Percentiles rank a stretch among this genome's conserved stretches.
Conservation (phyloP, 768 basidiomycete genomes). For the Pulveroboletus frians region DNA sequence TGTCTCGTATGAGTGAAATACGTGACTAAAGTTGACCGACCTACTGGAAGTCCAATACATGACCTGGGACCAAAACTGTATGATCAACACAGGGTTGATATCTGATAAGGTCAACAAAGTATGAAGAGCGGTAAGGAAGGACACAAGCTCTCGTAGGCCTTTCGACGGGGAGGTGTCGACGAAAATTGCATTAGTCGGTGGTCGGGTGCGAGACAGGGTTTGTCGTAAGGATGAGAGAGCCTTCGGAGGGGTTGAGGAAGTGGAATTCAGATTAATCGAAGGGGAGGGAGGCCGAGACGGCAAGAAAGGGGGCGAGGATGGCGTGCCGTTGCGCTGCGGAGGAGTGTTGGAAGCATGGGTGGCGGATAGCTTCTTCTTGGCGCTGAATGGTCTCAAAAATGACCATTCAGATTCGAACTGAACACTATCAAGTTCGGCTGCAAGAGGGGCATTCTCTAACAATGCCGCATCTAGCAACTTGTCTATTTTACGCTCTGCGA, state of each 20-base stretch:
- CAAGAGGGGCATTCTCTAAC: slow-evolving; percentile 76
- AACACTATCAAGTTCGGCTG: slow-evolving; percentile 72
- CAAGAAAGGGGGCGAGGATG: slow-evolving; percentile 48
- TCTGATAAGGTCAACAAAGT: slow-evolving; percentile 80
- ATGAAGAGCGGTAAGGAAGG: slow-evolving; percentile 81
- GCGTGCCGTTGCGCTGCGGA: slow-evolving; percentile 31
- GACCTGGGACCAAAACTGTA: slow-evolving; percentile 95
- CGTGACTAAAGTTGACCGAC: slow-evolving; percentile 22
- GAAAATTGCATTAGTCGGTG: slow-evolving; percentile 51
- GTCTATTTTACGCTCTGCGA: slow-evolving; percentile 86
- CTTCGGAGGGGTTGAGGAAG: slow-evolving; percentile 45
- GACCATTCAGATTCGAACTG: slow-evolving; percentile 98
- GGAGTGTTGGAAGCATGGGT: slow-evolving; percentile 27
- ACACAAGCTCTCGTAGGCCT: slow-evolving; percentile 55
- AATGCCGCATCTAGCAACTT: slow-evolving; percentile 75
- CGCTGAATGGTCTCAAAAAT: slow-evolving; percentile 67
- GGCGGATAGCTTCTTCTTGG: slow-evolving; percentile 47
- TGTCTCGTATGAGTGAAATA: slow-evolving; percentile 26
- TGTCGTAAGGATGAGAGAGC: slow-evolving; percentile 66
- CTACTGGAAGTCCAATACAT: slow-evolving; percentile 96
- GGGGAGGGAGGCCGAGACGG: slow-evolving; percentile 49
- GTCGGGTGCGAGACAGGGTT: slow-evolving; percentile 51
- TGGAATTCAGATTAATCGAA: slow-evolving; percentile 37
- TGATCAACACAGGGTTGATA: slow-evolving; percentile 81
- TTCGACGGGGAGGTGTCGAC: slow-evolving; percentile 39